These are phyloP conservation scores for Pelargonium hybrid DNA, from an alignment of 441 rosid species.

Conservation along the genomic window DNA sequence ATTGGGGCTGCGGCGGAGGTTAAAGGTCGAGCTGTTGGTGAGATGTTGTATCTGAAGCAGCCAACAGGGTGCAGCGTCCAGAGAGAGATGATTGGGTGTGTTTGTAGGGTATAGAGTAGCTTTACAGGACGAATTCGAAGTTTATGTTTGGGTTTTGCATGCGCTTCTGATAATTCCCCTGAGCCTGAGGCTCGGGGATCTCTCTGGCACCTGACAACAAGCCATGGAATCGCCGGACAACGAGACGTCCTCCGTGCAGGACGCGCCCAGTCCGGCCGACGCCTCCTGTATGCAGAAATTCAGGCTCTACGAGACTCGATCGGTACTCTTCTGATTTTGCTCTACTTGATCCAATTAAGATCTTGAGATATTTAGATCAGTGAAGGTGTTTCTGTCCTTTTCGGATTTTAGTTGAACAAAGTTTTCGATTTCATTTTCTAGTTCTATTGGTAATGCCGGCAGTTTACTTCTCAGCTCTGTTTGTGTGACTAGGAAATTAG, in stretches of 20 bases:
- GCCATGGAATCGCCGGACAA: constrained; percentile 36
- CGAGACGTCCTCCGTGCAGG: constrained; percentile 26
- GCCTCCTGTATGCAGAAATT: constrained; percentile 47
- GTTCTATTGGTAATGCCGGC: background rate
- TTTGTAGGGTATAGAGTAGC: too few relatives aligned
- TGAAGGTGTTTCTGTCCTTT: background rate
- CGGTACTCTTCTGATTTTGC: constrained; percentile 30
- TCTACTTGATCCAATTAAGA: constrained; percentile 12
- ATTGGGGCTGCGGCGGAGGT: background rate
- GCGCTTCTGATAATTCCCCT: constrained; percentile 43
- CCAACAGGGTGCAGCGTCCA: constrained; percentile 27
- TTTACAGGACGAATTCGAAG: constrained; percentile 7
- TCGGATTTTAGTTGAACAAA: too few relatives aligned
- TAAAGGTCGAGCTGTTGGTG: background rate
- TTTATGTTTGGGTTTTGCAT: constrained; percentile 32
- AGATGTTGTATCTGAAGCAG: constrained; percentile 64
- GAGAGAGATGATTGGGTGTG: too few relatives aligned
- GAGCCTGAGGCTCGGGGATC: constrained; percentile 75
- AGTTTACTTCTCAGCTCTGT: too few relatives aligned
- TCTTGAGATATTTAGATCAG: constrained; percentile 5
- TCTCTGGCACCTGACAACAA: constrained; percentile 5
- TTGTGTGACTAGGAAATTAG: too few relatives aligned
- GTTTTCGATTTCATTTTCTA: background rate
- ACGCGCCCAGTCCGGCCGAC: constrained; percentile 11
- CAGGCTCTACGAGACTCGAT: constrained; percentile 65